Evolutionary conservation across 768 basidiomycete species (phyloP), one percentile per base, ranked within the genome.

Genomic region (Tricholoma sp.): DNA sequence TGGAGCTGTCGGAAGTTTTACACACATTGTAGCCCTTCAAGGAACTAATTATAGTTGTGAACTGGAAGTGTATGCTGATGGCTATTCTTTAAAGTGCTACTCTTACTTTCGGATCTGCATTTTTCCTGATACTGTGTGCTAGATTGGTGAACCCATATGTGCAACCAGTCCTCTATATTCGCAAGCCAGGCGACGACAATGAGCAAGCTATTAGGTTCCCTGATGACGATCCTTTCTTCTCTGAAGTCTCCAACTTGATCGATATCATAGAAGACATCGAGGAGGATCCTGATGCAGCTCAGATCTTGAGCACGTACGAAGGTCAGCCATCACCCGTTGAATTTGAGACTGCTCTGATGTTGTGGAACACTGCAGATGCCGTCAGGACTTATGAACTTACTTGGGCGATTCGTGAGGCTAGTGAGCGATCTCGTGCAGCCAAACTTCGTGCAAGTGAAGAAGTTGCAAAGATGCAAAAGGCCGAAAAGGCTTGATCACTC

Each of bases 141-240:
- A 91, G 89, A 71, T 79, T 93, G 43, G 86, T 90, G 51, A 91
- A 98, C 73, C 95, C 96, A 16, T 98, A 98, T 74, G 91, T 95
- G 56, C 84, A 88, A 64, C 96, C 96, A 5, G 79, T 89, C 5
- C 84, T 98, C 32, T 87, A 88, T 68, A 79, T 98, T 61, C 91
- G 96, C 65, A 83, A 78, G 66, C 91, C 91, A 4, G 92, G 89
- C 54, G 86, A 86, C 66, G 90, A 93, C 66, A 73, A 79, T 54
- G 89, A 91, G 63, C 85, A 89, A 64, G 78, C 76, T 29, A 74
- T 83, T 64, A 77, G 76, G 43, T 94, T 93, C 77, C 81, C 81
- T 16, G 85, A 90, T 52, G 92, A 94, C 65, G 92, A 94, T 66
- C 91, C 92, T 4, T 94, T 93, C 83, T 95, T 95, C 82, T 94